Evolutionary conservation across 345 rosid genomes (phyloP), one percentile per base, ranked within the genome.

Genomic region (Eucalyptus tenuipes): DNA sequence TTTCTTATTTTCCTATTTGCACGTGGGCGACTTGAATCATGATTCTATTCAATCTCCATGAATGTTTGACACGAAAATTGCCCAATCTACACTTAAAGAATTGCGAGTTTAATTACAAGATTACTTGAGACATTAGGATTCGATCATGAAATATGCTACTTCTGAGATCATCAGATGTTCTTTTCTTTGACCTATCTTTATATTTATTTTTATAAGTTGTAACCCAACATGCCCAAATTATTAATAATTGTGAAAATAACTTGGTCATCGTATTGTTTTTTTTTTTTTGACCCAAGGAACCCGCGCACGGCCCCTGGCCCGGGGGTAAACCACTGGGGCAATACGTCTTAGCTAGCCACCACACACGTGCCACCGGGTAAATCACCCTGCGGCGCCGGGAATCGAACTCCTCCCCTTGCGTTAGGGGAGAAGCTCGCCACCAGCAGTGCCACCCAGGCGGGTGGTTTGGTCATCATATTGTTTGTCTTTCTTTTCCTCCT

Each of bases 41-140:
- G 3, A 2, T 22, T 40, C 1, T 3, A 7, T 6, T 8, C 1
- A 12, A 75, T 40, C 2, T 20, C 8, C 14, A 3, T 6, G 1
- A 2, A 2, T 18, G 55, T 52, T 52, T 52, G 22, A 3, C 16
- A 1, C 4, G 5, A 10, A 11, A 13, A 75, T 40, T 20, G 82
- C 3, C 13, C 27, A 8, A 7, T 22, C 82, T 10, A 40, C 14
- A 2, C 8, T 6, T 20, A 20, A 40, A 1, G 15, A 40, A 18
- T 40, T 20, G 15, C 1, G 1, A 37, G 27, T 25, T 22, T 10
- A 7, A 3, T 10, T 6, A 17, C 27, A 11, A 20, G 14, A 10
- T 37, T 20, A 75, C 8, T 75, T 11, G 15, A 40, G 27, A 11
- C 2, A 1, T 15, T 6, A 7, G 1, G 5, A 22, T 40, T 2